Evolutionary conservation across 306 rosid genomes (phyloP).

Genomic region (Inga oerstediana): DNA sequence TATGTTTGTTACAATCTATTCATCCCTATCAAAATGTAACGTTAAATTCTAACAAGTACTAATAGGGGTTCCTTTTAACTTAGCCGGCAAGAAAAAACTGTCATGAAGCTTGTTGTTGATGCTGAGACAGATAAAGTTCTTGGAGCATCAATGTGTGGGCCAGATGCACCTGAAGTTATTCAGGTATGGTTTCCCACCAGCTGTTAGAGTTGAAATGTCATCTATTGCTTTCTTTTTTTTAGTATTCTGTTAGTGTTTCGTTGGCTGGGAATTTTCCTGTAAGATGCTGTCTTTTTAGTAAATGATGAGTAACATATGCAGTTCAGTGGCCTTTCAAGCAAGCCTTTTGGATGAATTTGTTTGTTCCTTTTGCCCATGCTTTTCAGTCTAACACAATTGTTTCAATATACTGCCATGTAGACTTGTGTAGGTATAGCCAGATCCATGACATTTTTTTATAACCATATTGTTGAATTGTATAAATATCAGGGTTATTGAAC

Average conservation of each 20-base stretch:
- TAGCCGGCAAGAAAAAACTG: slow-evolving; percentile 93
- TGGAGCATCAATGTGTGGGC: slow-evolving; percentile 96
- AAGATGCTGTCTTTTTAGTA: not conserved
- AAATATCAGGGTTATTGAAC: not conserved
- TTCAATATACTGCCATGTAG: not conserved
- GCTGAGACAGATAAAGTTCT: slow-evolving; percentile 83
- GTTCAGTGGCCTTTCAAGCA: not conserved
- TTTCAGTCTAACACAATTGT: not conserved
- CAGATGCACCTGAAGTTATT: slow-evolving; percentile 91
- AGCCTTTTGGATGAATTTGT: not conserved
- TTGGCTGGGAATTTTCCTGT: not conserved
- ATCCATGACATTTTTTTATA: not conserved
- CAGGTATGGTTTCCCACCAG: slow-evolving; percentile 61
- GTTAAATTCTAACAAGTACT: slow-evolving; percentile 27
- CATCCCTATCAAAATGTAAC: not conserved
- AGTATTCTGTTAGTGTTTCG: not conserved
- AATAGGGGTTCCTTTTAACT: slow-evolving; percentile 17
- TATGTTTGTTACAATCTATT: slow-evolving; percentile 5
- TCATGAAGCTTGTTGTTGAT: slow-evolving; percentile 95
- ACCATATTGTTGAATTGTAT: not conserved
- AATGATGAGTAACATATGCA: not conserved
- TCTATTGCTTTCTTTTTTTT: not conserved
- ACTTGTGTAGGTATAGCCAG: not conserved
- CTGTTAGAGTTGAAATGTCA: slow-evolving; percentile 17
- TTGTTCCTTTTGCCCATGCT: not conserved